Evolutionary conservation across 2,329 filamentous ascomycete species (phyloP).

Genomic region (Incumbomyces lentus): DNA sequence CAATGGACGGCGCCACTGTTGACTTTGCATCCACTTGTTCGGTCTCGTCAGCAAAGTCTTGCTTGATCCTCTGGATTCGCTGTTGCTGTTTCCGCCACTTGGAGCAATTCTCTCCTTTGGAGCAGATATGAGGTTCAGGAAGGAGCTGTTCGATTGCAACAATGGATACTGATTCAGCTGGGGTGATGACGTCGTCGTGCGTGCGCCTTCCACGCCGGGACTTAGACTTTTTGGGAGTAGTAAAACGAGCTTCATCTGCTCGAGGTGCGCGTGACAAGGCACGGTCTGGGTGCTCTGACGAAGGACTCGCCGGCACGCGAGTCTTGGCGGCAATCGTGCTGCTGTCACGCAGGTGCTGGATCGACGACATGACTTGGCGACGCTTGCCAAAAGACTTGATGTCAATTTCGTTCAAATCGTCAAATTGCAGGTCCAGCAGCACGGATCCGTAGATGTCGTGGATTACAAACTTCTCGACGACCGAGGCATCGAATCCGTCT

Average conservation of each 20-base stretch:
- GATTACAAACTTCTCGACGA: conserved; percentile 74
- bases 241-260: conserved; percentile 15
- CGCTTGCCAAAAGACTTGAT: conserved; percentile 55
- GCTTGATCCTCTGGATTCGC: conserved; percentile 62
- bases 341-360: conserved; percentile 40
- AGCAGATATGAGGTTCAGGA: conserved; percentile 73
- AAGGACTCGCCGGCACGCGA: conserved; percentile 3
- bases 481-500: conserved; percentile 63
- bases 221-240: conserved; percentile 12
- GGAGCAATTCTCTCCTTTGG: conserved; percentile 74
- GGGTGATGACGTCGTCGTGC: conserved; percentile 53
- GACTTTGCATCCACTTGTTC: conserved; percentile 55
- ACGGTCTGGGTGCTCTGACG: not conserved
- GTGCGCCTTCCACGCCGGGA: conserved; percentile 22
- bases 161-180: conserved; percentile 77
- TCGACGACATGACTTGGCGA: conserved; percentile 49
- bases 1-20: conserved; percentile 64
- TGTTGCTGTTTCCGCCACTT: conserved; percentile 75
- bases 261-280: conserved; percentile 14
- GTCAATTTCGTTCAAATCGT: conserved; percentile 58
- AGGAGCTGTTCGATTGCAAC: conserved; percentile 84
- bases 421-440: conserved; percentile 80
- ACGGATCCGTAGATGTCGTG: conserved; percentile 90
- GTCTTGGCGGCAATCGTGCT: conserved; percentile 15
- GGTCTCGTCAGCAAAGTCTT: conserved; percentile 55